Conservation (phyloP, 2,329 filamentous ascomycete species). For the Pseudopyricularia javanii region DNA sequence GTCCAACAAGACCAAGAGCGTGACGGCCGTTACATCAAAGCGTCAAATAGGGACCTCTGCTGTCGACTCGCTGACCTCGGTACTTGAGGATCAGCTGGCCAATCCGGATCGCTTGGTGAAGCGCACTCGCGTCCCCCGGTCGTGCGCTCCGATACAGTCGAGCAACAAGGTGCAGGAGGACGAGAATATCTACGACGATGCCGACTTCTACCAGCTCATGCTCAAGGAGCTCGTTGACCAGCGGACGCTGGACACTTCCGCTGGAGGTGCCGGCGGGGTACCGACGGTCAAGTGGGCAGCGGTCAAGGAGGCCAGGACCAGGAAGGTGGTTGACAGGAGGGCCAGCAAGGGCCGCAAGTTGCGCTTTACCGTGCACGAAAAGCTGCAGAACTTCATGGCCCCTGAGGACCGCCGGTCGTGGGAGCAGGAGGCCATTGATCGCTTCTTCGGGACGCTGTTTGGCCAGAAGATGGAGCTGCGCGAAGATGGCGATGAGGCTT, state of each 20-base stretch:
- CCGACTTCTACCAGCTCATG: conserved; percentile 85
- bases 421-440: conserved; percentile 68
- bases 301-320: conserved; percentile 64
- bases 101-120: conserved; percentile 55
- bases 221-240: conserved; percentile 90
- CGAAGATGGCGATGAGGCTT: conserved; percentile 4
- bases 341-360: conserved; percentile 93
- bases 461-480: conserved; percentile 54
- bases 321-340: conserved; percentile 79
- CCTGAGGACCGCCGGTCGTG: conserved; percentile 71
- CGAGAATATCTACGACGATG: conserved; percentile 72
- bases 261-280: conserved; percentile 14
- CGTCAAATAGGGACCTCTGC: conserved; percentile 36
- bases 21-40: conserved; percentile 40
- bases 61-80: conserved; percentile 51
- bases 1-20: conserved; percentile 65
- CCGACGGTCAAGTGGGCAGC: conserved; percentile 53
- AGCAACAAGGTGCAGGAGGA: conserved; percentile 45
- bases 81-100: conserved; percentile 57
- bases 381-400: conserved; percentile 96
- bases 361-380: conserved; percentile 90
- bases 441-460: conserved; percentile 64
- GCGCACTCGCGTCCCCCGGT: conserved; percentile 59
- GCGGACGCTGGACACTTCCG: conserved; percentile 56
- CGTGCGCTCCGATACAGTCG: conserved; percentile 62